Evolutionary conservation across 176 grass and related monocot genomes (phyloP), one percentile per base, ranked within the genome.

Genomic region (Leersia perrieri): DNA sequence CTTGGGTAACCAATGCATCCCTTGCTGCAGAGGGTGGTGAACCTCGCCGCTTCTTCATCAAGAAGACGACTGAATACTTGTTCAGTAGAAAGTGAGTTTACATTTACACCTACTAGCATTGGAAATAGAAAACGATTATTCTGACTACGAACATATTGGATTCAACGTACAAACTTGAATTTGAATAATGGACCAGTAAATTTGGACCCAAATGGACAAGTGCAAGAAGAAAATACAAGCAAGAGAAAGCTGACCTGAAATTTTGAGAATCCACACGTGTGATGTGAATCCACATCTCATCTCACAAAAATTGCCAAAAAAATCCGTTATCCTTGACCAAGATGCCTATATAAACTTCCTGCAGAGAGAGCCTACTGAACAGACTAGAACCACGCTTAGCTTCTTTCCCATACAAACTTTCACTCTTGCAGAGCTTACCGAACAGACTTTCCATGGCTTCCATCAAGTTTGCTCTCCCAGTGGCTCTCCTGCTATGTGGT

Each of bases 401-500:
- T n/a, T n/a, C n/a, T n/a, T 44, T 34, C 27, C 16, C 76, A 77
- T 68, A 76, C 14, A 70, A 8, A 28, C 27, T 75, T n/a, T 28
- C 22, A 35, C 4, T 69, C 1, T 33, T 7, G 35, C 18, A 55
- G 16, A 78, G 25, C 25, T 5, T 40, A 13, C 15, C 18, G 4
- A 73, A 80, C 84, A 75, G 0, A 66, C 20, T 22, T n/a, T 9
- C 4, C 38, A 88, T 88, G 68, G 75, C 80, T 0, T 12, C 35
- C 28, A 38, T 44, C 27, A 67, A 88, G 62, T 33, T 45, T 81
- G 75, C 44, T 58, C 84, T 77, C 9, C 51, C 82, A 29, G 31
- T 75, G n/a, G 35, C 63, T 60, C 77, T 87, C 71, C 35, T 81
- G 22, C 77, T 87, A 1, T 60, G 84, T 4, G 78, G 72, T 75